Percentiles rank a stretch among this genome's conserved stretches.
These are phyloP conservation scores for Colletotrichum lentis DNA, from an alignment of 2,329 filamentous ascomycete genomes.

Conservation along the genomic window DNA sequence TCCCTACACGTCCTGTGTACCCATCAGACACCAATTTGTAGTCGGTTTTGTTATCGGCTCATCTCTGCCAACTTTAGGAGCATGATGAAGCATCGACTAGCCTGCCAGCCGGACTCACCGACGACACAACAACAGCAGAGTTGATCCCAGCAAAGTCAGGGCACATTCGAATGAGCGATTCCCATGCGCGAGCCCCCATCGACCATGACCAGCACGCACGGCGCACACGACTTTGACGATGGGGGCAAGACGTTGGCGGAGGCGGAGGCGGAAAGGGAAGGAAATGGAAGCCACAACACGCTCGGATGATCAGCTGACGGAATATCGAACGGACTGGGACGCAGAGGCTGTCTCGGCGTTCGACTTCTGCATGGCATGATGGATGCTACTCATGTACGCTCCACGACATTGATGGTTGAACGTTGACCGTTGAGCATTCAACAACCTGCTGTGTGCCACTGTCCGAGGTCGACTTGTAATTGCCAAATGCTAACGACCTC, in stretches of 20 bases:
- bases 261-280: conserved; percentile 1
- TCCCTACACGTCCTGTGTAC: too few species aligned
- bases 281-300: not conserved
- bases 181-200: conserved; percentile 18
- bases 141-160: conserved; percentile 17
- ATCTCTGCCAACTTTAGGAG: conserved; percentile 16
- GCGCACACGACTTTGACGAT: conserved; percentile 4
- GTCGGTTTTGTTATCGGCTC: not conserved
- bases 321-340: conserved; percentile 26
- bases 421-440: not conserved
- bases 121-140: conserved; percentile 8
- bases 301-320: conserved; percentile 26
- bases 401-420: too few species aligned
- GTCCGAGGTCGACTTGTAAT: not conserved
- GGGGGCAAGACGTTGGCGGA: conserved; percentile 7
- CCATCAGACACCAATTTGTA: too few species aligned
- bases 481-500: not conserved
- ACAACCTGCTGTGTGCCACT: not conserved
- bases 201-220: not conserved
- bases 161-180: conserved; percentile 19
- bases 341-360: conserved; percentile 16
- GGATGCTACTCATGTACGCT: too few species aligned
- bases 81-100: conserved; percentile 20
- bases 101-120: conserved; percentile 28
- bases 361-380: conserved; percentile 2